phyloP scores from a whole-genome alignment of 352 stramenopile species.

The Globisporangium middletonii region DNA sequence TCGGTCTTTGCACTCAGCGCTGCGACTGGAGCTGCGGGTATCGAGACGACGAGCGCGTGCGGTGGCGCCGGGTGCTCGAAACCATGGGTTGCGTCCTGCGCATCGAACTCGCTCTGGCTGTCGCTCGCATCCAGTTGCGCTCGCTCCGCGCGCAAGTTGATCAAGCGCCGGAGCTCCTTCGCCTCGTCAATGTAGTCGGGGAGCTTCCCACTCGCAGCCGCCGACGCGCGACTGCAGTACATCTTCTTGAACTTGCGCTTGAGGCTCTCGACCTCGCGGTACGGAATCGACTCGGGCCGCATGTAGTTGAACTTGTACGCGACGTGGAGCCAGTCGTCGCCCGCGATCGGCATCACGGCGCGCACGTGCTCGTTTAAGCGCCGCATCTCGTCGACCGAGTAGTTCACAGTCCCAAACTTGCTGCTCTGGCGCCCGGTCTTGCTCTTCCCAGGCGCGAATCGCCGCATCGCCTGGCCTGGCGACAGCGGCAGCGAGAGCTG shows the following conservation, averaged over 20 bases:
- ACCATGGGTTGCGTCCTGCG: slow-evolving; percentile 2
- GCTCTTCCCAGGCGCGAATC: slow-evolving; percentile 4
- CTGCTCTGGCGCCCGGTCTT: slow-evolving; percentile 32
- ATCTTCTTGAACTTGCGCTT: slow-evolving; percentile 75
- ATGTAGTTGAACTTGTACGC: slow-evolving; percentile 65
- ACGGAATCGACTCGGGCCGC: slow-evolving; percentile 51
- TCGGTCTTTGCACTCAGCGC: no score
- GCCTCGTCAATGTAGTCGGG: slow-evolving; percentile 45
- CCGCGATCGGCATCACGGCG: slow-evolving; percentile 35
- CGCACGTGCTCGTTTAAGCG: slow-evolving; percentile 56
- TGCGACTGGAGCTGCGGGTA: not conserved
- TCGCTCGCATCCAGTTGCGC: slow-evolving; percentile 29
- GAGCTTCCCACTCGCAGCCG: slow-evolving; percentile 15
- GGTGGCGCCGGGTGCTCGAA: no score
- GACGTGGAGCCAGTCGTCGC: slow-evolving; percentile 60
- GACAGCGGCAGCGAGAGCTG: not conserved
- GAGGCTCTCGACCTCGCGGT: slow-evolving; percentile 54
- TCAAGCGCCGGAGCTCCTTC: slow-evolving; percentile 40
- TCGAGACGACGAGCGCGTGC: not conserved
- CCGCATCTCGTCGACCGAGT: slow-evolving; percentile 63
- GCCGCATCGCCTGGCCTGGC: not conserved
- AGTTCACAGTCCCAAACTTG: slow-evolving; percentile 64
- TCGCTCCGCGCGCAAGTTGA: slow-evolving; percentile 39
- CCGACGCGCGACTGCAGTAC: slow-evolving; percentile 35
- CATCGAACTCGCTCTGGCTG: slow-evolving; percentile 26